Percentiles rank a stretch among this genome's conserved stretches.
Evolutionary conservation across 2,329 filamentous ascomycete species (phyloP).

Genomic region (Xylariaceae sp.): DNA sequence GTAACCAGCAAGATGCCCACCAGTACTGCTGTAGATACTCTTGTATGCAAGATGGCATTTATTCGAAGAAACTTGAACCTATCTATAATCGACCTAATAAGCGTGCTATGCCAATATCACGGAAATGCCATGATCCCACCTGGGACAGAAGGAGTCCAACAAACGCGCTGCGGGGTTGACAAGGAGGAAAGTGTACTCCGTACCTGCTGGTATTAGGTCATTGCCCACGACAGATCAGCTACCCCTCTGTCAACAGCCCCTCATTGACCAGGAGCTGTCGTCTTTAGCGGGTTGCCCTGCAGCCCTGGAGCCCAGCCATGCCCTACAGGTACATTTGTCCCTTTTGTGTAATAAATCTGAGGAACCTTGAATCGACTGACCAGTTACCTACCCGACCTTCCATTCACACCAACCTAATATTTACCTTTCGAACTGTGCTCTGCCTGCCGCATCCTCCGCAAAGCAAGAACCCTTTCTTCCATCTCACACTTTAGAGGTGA

Average conservation of each 20-base stretch:
- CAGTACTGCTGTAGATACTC: no score
- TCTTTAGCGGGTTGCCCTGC: neutral
- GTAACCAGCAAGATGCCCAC: no score
- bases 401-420: conserved; percentile 5
- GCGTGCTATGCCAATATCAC: no score
- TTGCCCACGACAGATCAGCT: conserved; percentile 9
- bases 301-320: neutral
- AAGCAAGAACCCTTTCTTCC: conserved; percentile 1
- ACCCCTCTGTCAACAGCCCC: conserved; percentile 26
- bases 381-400: conserved; percentile 15
- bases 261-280: conserved; percentile 14
- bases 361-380: neutral
- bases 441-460: conserved; percentile 6
- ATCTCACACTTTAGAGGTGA: conserved; percentile 8
- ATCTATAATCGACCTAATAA: no score
- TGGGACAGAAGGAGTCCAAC: no score
- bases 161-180: conserved; percentile 18
- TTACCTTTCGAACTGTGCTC: conserved; percentile 1
- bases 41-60: no score
- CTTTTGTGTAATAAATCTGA: conserved; percentile 16
- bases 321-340: conserved; percentile 2
- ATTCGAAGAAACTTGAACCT: no score
- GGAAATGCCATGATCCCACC: no score
- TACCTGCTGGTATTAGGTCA: conserved; percentile 11
- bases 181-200: conserved; percentile 14